A percentile compares a stretch with the other conserved stretches of the same genome.
Evolutionary conservation across 2,329 filamentous ascomycete genomes (phyloP).

Genomic region (Fusarium armeniacum): DNA sequence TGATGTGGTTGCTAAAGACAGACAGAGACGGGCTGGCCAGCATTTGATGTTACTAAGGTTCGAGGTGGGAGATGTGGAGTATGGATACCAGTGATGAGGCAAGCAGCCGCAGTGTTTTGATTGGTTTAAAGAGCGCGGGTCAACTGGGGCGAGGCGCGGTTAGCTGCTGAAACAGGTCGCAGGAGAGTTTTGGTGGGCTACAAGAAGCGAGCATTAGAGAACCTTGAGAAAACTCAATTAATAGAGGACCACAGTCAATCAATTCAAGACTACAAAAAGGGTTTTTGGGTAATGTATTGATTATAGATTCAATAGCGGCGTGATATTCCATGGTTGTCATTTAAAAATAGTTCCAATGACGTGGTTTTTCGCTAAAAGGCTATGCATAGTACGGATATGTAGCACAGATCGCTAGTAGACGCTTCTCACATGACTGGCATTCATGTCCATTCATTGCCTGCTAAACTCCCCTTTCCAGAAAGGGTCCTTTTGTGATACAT

Average conservation of each 20-base stretch:
- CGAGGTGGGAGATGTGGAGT: constrained; percentile 44
- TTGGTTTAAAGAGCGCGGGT: constrained; percentile 44
- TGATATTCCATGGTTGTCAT: background rate
- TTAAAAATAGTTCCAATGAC: constrained; percentile 30
- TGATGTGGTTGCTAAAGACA: constrained; percentile 41
- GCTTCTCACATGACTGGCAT: constrained; percentile 47
- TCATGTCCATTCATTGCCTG: background rate
- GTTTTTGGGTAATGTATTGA: background rate
- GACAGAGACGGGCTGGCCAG: constrained; percentile 37
- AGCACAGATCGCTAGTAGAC: constrained; percentile 17
- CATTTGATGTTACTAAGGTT: constrained; percentile 39
- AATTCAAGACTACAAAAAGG: background rate
- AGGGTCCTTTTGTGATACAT: constrained; percentile 4
- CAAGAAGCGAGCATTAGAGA: constrained; percentile 8
- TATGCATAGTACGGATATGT: constrained; percentile 1
- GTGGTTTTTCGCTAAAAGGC: constrained; percentile 37
- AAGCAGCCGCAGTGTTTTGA: constrained; percentile 41
- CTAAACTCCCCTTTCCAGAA: background rate
- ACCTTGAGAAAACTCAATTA: background rate
- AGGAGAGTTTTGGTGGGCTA: constrained; percentile 15
- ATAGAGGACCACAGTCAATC: background rate
- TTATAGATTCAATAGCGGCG: background rate
- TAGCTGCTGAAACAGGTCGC: constrained; percentile 40
- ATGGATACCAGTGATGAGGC: constrained; percentile 36
- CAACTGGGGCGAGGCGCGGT: constrained; percentile 38